phyloP scores from a whole-genome alignment of 2,329 filamentous ascomycete genomes.

The Whalleya microplaca region DNA sequence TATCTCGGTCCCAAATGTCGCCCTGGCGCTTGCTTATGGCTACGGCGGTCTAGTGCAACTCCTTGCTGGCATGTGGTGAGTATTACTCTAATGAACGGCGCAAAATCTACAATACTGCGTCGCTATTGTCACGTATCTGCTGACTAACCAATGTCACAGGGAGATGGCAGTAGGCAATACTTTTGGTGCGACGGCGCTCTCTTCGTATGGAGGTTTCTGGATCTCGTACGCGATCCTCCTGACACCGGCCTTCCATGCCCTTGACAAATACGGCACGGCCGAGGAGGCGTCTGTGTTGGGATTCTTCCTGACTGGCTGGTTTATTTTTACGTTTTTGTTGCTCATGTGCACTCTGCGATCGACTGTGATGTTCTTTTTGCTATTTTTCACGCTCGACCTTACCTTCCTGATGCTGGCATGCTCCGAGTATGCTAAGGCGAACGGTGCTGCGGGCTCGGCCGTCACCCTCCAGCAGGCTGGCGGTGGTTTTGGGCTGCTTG shows the following conservation, averaged over 20 bases:
- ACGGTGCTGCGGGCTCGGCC: conserved; percentile 51
- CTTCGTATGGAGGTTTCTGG: conserved; percentile 86
- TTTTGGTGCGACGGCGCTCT: conserved; percentile 80
- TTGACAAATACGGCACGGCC: conserved; percentile 49
- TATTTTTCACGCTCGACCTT: conserved; percentile 78
- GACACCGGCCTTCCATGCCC: conserved; percentile 68
- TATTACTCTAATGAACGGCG: too few species aligned
- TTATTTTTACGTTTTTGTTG: conserved; percentile 80
- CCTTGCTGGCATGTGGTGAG: conserved; percentile 84
- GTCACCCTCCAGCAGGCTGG: conserved; percentile 67
- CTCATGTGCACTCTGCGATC: conserved; percentile 76
- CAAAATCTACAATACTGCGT: not conserved
- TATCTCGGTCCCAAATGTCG: conserved; percentile 65
- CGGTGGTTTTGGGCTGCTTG: conserved; percentile 78
- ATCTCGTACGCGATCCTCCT: conserved; percentile 73
- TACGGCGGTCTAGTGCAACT: conserved; percentile 82
- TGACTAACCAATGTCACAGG: conserved; percentile 48
- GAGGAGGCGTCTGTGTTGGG: conserved; percentile 65
- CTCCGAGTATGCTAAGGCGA: conserved; percentile 60
- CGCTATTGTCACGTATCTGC: not conserved
- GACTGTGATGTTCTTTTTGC: conserved; percentile 75
- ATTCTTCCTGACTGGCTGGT: conserved; percentile 79
- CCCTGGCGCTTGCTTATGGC: conserved; percentile 70
- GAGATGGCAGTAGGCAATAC: conserved; percentile 89
- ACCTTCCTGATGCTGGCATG: conserved; percentile 75